phyloP scores from a whole-genome alignment of 441 rosid species.

The Metrosideros polymorpha region DNA sequence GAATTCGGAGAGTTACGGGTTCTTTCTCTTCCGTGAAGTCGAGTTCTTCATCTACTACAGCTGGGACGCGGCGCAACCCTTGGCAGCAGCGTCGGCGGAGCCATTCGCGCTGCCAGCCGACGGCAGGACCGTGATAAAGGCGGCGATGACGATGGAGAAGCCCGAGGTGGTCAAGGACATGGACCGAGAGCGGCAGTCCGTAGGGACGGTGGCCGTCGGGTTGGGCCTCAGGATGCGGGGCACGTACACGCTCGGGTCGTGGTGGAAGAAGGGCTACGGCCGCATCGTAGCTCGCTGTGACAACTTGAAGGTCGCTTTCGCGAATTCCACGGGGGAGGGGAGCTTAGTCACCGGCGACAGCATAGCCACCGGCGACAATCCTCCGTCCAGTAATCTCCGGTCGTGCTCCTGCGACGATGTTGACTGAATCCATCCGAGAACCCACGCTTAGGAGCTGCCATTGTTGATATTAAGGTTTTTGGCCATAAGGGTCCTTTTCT shows the following conservation, averaged over 20 bases:
- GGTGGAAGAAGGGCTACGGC: neutral
- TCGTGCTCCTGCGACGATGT: neutral
- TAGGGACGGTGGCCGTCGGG: neutral
- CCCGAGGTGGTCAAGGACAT: neutral
- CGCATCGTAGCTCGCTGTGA: no score
- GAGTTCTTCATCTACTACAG: neutral
- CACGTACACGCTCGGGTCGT: neutral
- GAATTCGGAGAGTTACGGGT: accelerated
- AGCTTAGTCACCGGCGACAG: no score
- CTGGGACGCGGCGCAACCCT: neutral
- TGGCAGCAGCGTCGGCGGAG: neutral
- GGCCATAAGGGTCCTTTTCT: neutral
- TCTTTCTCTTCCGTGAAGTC: neutral
- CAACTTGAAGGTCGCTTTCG: no score
- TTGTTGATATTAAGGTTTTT: neutral
- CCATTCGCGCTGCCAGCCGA: neutral
- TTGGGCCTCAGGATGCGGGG: neutral
- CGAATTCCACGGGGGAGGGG: no score
- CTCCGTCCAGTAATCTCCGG: neutral
- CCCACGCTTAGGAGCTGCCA: neutral
- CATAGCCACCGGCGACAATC: neutral
- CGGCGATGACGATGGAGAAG: neutral
- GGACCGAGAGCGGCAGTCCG: neutral
- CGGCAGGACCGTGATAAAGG: neutral
- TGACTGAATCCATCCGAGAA: neutral